These are phyloP conservation scores for Taiozyma onychis DNA, from an alignment of 1,139 yeast species.

Conservation along the genomic window DNA sequence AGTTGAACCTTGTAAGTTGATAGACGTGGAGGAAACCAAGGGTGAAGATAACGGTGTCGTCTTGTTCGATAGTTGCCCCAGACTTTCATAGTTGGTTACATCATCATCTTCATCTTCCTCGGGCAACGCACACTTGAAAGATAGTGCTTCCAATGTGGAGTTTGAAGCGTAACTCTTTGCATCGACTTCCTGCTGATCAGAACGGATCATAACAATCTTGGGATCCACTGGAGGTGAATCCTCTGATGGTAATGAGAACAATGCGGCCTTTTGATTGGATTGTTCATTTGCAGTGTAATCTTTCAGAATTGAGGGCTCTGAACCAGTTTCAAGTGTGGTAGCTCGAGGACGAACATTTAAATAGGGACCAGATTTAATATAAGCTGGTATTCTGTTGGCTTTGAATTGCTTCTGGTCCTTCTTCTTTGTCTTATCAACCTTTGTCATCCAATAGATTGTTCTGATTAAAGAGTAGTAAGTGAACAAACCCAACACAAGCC, in stretches of 20 bases:
- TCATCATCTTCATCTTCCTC: slow-evolving; percentile 16
- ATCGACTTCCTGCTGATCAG: neutral
- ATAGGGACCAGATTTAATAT: neutral
- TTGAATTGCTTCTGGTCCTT: neutral
- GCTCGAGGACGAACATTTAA: neutral
- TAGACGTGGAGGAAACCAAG: neutral
- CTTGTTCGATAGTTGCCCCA: slow-evolving; percentile 9
- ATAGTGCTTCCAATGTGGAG: neutral
- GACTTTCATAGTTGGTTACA: slow-evolving; percentile 11
- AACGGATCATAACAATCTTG: neutral
- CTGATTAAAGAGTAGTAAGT: slow-evolving; percentile 16
- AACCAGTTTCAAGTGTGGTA: neutral
- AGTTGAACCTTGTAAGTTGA: neutral
- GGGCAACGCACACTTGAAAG: neutral
- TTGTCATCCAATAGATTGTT: slow-evolving; percentile 18
- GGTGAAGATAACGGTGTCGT: slow-evolving; percentile 8
- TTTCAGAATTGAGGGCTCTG: neutral
- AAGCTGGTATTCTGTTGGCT: neutral
- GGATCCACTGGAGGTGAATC: neutral
- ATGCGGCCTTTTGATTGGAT: neutral
- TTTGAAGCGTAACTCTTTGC: neutral
- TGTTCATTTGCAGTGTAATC: neutral
- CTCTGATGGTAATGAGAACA: neutral
- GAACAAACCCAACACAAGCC: slow-evolving; percentile 17
- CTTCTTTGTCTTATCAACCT: slow-evolving; percentile 12